Percentiles rank a stretch among this genome's conserved stretches.
Conservation (phyloP, 139 green algal genomes). For the Ettlia oleoabundans region DNA sequence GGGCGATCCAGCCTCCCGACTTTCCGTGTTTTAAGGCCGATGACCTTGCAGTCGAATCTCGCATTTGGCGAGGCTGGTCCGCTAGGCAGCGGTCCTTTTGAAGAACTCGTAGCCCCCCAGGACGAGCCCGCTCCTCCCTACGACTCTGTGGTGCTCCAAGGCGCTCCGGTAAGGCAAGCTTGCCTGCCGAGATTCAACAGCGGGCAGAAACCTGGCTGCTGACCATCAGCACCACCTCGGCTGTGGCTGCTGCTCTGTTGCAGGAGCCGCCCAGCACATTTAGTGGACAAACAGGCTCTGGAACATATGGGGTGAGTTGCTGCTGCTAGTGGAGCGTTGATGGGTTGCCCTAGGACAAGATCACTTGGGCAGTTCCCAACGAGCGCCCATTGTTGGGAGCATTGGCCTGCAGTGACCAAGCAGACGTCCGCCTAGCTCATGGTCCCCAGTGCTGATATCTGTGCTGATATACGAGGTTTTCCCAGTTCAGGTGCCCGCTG, state of each 20-base stretch:
- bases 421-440: neutral
- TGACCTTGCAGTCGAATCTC: no score
- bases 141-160: conserved; percentile 45
- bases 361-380: no score
- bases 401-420: no score
- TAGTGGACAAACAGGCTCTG: neutral
- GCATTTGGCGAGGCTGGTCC: conserved; percentile 4
- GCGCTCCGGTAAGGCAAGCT: neutral
- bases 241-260: neutral
- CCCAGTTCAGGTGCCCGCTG: conserved; percentile 8
- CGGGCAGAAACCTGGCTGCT: neutral
- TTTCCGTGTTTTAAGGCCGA: no score
- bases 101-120: neutral
- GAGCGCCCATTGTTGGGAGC: no score
- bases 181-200: neutral
- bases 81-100: neutral
- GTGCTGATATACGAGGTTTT: neutral
- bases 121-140: conserved; percentile 40
- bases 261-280: conserved; percentile 23
- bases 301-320: conserved; percentile 7
- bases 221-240: neutral
- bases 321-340: neutral
- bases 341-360: no score
- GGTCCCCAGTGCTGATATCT: neutral
- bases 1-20: no score